Evolutionary conservation across 140 eudicot species (phyloP).

Genomic region (Eryngium alpinum): DNA sequence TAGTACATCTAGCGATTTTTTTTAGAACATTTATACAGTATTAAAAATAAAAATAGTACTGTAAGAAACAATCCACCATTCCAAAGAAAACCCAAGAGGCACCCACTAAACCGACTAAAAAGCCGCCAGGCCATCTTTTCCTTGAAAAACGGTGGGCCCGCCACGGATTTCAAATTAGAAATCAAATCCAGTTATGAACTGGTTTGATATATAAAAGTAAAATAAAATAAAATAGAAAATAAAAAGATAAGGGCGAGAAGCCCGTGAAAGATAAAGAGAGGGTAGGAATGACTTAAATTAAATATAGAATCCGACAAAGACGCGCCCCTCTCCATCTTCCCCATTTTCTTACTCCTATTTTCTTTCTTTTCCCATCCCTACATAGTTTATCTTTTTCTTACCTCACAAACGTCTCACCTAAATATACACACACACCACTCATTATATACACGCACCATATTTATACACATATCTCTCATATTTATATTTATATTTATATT

Average conservation of each 20-base stretch:
- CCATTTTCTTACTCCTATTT: neutral
- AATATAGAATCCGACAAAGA: constrained; percentile 17
- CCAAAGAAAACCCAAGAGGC: neutral
- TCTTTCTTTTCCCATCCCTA: neutral
- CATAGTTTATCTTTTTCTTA: neutral
- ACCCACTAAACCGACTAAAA: neutral
- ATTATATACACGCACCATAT: neutral
- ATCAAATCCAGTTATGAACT: constrained; percentile 11
- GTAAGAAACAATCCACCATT: no score
- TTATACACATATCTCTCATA: neutral
- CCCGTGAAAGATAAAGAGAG: constrained; percentile 16
- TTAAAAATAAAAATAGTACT: no score
- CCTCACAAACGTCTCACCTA: neutral
- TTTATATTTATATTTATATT: no score
- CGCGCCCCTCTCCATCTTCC: constrained; percentile 20
- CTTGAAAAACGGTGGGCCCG: constrained; percentile 21
- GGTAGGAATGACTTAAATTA: neutral
- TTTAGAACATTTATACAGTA: no score
- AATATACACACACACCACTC: neutral
- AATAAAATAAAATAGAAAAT: neutral
- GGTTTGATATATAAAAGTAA: neutral
- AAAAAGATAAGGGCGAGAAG: neutral
- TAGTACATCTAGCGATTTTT: no score
- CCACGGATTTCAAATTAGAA: constrained; percentile 3
- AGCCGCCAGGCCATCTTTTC: constrained; percentile 11